Evolutionary conservation across 1,284 basidiomycete species (phyloP).

Genomic region (Leccinum pallidistipes): DNA sequence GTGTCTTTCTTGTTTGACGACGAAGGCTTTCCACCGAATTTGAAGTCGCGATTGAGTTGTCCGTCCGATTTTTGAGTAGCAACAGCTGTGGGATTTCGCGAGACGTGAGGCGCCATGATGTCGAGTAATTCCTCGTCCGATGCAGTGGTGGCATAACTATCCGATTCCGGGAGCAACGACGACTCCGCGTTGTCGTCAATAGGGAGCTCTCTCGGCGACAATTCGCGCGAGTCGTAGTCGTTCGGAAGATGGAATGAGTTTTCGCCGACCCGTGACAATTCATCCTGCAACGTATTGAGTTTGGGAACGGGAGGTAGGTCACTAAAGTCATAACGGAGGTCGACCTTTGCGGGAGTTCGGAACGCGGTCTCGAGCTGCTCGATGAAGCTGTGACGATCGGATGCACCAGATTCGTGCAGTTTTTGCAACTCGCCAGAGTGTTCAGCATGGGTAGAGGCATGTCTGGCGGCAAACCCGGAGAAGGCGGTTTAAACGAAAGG

Average conservation of each 20-base stretch:
- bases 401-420: slow-evolving; percentile 67
- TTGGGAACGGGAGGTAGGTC: slow-evolving; percentile 46
- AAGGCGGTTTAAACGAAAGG: slow-evolving; percentile 40
- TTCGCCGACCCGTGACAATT: slow-evolving; percentile 26
- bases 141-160: slow-evolving; percentile 16
- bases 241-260: slow-evolving; percentile 21
- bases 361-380: slow-evolving; percentile 81
- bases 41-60: slow-evolving; percentile 66
- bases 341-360: slow-evolving; percentile 66
- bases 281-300: slow-evolving; percentile 28
- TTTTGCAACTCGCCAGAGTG: slow-evolving; percentile 64
- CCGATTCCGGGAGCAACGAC: slow-evolving; percentile 21
- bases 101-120: slow-evolving; percentile 24
- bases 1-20: slow-evolving; percentile 15
- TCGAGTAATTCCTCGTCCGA: slow-evolving; percentile 26
- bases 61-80: slow-evolving; percentile 58
- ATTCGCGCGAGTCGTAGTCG: slow-evolving; percentile 19
- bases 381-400: slow-evolving; percentile 74
- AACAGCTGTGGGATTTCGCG: slow-evolving; percentile 37
- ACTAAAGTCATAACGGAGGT: slow-evolving; percentile 49
- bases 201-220: slow-evolving; percentile 17
- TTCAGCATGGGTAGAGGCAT: slow-evolving; percentile 38
- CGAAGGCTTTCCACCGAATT: slow-evolving; percentile 61
- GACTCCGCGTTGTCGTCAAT: slow-evolving; percentile 25
- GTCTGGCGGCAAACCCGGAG: slow-evolving; percentile 45